Conservation (phyloP, 495 filamentous ascomycete species). For the Tuber aestivum region DNA sequence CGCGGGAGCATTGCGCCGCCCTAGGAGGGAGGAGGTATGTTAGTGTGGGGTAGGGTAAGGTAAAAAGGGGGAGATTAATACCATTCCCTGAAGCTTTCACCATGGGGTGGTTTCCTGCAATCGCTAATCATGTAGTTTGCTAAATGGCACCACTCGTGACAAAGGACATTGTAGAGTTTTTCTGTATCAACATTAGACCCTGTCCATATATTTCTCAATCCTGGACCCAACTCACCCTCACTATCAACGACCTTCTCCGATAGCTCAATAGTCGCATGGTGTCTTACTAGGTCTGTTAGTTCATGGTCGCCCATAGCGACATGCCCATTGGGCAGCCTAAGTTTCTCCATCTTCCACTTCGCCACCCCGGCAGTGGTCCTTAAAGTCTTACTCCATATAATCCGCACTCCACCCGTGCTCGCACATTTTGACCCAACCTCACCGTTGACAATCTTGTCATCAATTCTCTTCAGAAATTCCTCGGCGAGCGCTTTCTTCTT, state of each 20-base stretch:
- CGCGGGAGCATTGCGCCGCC: conserved; percentile 50
- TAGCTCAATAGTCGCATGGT: conserved; percentile 77
- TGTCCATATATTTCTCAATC: neutral
- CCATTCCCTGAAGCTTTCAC: conserved; percentile 75
- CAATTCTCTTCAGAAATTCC: conserved; percentile 66
- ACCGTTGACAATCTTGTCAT: conserved; percentile 59
- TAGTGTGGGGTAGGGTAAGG: conserved; percentile 38
- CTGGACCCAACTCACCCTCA: conserved; percentile 43
- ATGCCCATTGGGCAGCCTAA: conserved; percentile 41
- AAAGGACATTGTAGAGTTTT: conserved; percentile 75
- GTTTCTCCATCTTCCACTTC: conserved; percentile 64
- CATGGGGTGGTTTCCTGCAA: conserved; percentile 66
- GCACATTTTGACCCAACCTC: conserved; percentile 56
- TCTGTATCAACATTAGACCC: conserved; percentile 40
- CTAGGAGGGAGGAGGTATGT: conserved; percentile 28
- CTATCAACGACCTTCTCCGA: conserved; percentile 78
- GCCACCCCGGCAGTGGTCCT: conserved; percentile 83
- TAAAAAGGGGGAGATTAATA: conserved; percentile 32
- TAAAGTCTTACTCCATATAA: conserved; percentile 80
- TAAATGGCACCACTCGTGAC: conserved; percentile 94
- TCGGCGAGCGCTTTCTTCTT: conserved; percentile 62
- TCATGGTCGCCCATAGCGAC: conserved; percentile 19
- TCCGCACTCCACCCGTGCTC: conserved; percentile 66
- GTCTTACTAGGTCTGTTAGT: conserved; percentile 44
- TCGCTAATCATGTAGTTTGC: conserved; percentile 76